Conservation (phyloP, 768 basidiomycete species). For the Amanita brunnescens region DNA sequence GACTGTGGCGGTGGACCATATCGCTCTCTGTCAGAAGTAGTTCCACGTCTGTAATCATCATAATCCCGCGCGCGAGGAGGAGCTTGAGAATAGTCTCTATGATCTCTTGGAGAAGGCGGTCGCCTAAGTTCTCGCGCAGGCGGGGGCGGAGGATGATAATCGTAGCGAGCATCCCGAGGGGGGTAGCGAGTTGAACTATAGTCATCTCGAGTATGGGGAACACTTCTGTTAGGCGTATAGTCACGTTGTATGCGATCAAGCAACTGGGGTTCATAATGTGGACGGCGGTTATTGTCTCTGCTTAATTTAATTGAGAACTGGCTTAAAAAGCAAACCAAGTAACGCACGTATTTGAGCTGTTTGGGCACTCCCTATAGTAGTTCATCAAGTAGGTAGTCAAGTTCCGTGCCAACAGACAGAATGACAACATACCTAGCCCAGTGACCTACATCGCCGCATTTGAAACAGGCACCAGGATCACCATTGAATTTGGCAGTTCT, state of each 20-base stretch:
- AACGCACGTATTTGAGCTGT: conserved; percentile 44
- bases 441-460: conserved; percentile 77
- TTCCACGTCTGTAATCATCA: conserved; percentile 58
- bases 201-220: conserved; percentile 48
- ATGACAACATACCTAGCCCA: conserved; percentile 69
- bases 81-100: conserved; percentile 51
- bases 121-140: conserved; percentile 49
- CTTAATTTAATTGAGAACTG: conserved; percentile 1
- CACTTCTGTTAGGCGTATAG: conserved; percentile 32
- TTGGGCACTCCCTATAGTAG: conserved; percentile 60
- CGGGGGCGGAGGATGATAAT: conserved; percentile 40
- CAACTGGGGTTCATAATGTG: conserved; percentile 40
- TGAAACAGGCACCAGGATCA: conserved; percentile 87
- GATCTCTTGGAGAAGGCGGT: conserved; percentile 57
- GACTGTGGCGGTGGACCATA: conserved; percentile 42
- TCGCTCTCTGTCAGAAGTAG: conserved; percentile 40
- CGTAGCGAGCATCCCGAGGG: conserved; percentile 53
- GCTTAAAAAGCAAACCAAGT: not conserved
- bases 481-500: conserved; percentile 72
- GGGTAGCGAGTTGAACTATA: conserved; percentile 33
- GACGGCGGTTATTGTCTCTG: conserved; percentile 31
- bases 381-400: conserved; percentile 4
- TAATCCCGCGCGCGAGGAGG: conserved; percentile 53
- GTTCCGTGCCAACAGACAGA: not conserved
- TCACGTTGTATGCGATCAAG: conserved; percentile 58